Evolutionary conservation across 495 filamentous ascomycete genomes (phyloP).

Genomic region (Penicillium diatomitis): DNA sequence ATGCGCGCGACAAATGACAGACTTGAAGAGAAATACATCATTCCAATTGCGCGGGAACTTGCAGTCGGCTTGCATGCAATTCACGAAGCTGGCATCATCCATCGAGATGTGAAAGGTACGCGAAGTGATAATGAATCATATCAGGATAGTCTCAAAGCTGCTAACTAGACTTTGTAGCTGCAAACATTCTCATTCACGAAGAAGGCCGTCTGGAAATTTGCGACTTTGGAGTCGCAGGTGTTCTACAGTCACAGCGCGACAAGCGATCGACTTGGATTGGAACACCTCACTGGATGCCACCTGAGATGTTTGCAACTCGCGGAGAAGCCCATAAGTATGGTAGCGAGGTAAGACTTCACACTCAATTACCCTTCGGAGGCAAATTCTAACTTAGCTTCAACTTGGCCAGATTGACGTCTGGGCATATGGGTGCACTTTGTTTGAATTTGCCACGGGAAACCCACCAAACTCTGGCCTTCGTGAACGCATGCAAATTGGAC

Average conservation of each 20-base stretch:
- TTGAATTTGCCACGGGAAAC: conserved; percentile 82
- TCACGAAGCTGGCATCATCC: conserved; percentile 86
- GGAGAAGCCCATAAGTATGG: conserved; percentile 43
- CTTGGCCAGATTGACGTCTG: conserved; percentile 70
- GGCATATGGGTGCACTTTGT: conserved; percentile 87
- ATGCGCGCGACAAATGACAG: conserved; percentile 55
- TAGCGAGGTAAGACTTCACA: conserved; percentile 34
- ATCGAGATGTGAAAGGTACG: conserved; percentile 88
- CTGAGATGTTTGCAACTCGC: conserved; percentile 58
- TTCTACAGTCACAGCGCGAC: conserved; percentile 71
- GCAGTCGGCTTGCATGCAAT: conserved; percentile 77
- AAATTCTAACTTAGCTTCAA: conserved; percentile 18
- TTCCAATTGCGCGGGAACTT: conserved; percentile 80
- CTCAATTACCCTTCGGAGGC: neutral
- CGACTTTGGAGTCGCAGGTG: conserved; percentile 89
- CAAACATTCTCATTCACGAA: conserved; percentile 86
- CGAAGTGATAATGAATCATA: no score
- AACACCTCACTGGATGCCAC: conserved; percentile 95
- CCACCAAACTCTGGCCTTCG: conserved; percentile 55
- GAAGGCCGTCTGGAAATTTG: conserved; percentile 81
- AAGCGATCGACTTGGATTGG: conserved; percentile 92
- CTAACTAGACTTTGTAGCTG: conserved; percentile 39
- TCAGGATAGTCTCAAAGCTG: neutral
- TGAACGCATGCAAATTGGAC: conserved; percentile 48
- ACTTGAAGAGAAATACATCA: conserved; percentile 83